Percentiles rank a stretch among this genome's conserved stretches.
Evolutionary conservation across 139 green algal species (phyloP).

Genomic region (Ettlia oleoabundans): DNA sequence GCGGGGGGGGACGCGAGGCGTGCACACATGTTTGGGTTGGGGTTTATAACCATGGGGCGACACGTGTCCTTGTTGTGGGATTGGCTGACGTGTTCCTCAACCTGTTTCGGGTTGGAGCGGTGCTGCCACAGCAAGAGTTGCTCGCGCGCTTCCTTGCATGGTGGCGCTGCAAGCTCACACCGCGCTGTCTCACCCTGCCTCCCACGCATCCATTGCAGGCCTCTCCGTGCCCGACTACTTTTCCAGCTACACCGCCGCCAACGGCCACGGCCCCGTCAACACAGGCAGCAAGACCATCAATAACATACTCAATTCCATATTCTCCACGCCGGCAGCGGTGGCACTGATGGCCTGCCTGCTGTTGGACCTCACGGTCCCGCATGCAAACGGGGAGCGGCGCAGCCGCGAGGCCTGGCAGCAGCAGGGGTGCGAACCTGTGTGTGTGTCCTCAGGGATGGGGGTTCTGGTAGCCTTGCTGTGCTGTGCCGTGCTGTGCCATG

Average conservation of each 20-base stretch:
- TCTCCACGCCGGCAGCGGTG: slow-evolving; percentile 64
- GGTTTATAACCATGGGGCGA: too few relatives aligned
- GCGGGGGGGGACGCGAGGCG: too few relatives aligned
- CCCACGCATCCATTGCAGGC: not conserved
- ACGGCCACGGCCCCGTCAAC: slow-evolving; percentile 58
- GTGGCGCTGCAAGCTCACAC: too few relatives aligned
- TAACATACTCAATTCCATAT: slow-evolving; percentile 66
- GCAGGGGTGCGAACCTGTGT: not conserved
- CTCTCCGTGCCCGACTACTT: slow-evolving; percentile 71
- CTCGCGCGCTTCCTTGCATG: too few relatives aligned
- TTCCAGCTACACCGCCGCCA: slow-evolving; percentile 37
- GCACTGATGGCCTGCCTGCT: slow-evolving; percentile 64
- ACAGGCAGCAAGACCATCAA: slow-evolving; percentile 53
- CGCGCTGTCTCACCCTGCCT: too few relatives aligned
- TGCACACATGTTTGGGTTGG: too few relatives aligned
- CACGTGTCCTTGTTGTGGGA: too few relatives aligned
- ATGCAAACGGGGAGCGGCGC: not conserved
- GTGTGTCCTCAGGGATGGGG: too few relatives aligned
- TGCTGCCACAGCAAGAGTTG: too few relatives aligned
- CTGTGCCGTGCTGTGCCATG: not conserved
- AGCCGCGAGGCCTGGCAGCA: slow-evolving; percentile 23
- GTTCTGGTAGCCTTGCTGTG: too few relatives aligned
- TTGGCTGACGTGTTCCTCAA: too few relatives aligned
- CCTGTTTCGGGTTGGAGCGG: too few relatives aligned
- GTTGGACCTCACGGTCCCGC: slow-evolving; percentile 70